Base-by-base conservation (phyloP, 2,329 filamentous ascomycete species). In the Aspergillus quadrilineatus region DNA sequence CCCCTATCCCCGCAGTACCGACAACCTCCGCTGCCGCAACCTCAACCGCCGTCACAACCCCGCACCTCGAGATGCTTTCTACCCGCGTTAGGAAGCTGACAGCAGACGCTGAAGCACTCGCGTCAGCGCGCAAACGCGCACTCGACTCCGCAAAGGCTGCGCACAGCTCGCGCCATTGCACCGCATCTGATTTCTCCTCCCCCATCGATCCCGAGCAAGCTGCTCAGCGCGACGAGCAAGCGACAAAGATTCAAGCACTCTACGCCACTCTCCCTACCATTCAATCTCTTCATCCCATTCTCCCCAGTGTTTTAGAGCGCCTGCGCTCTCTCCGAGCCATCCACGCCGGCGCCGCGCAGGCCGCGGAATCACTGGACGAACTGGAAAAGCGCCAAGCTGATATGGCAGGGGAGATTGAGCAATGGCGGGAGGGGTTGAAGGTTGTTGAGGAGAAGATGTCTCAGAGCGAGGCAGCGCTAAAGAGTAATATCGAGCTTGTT, bases 201-300 rank as follows among this genome's bases (percentile, higher is more conserved):
- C 63, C 67, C 9, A 69, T 90, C 84, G 42, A 88, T 86, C 2
- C 83, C 87, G 68, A 68, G 45, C 59, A 60, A 14, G 78, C 79
- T 15, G 70, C 77, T 3, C 64, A 75, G 1, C 68, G 76, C 4
- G 75, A 76, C 7, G 91, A 96, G 65, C 89, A 95, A 65, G 82
- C 86, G 41, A 82, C 89, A 52, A 96, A 96, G 72, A 89, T 99
- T 71, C 94, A 96, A 63, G 90, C 92, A 1, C 83, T 99, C 4
- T 97, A 97, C 73, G 89, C 89, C 1, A 90, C 91, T 3, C 79
- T 99, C 14, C 88, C 92, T 1, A 94, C 90, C 0, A 94, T 99
- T 57, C 92, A 96, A 73, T 89, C 83, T 55, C 80, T 99, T 6
- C 83, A 90, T 5, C 94, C 94, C 1, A 81, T 96, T 15, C 81